Conservation (phyloP, 768 basidiomycete species). For the Crepidotus variabilis region DNA sequence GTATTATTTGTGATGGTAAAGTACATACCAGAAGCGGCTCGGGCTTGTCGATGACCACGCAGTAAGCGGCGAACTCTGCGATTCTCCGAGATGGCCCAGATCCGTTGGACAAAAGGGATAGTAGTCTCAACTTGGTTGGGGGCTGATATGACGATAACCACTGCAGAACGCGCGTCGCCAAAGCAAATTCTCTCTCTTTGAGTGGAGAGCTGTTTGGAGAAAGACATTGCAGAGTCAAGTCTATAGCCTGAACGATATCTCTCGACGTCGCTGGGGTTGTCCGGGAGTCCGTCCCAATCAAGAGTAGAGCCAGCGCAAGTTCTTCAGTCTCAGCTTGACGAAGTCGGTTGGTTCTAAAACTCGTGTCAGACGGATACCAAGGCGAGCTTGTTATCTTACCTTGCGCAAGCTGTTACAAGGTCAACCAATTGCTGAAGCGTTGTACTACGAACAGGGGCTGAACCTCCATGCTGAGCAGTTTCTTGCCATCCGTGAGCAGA, state of each 20-base stretch:
- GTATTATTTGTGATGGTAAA: not conserved
- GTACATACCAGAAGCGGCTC: conserved; percentile 21
- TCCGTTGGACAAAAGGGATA: conserved; percentile 50
- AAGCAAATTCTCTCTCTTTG: conserved; percentile 38
- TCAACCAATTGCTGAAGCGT: conserved; percentile 38
- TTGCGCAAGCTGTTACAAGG: conserved; percentile 38
- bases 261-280: conserved; percentile 39
- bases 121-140: conserved; percentile 44
- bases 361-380: not conserved
- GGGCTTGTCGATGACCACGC: conserved; percentile 33
- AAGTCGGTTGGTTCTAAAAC: conserved; percentile 30
- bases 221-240: conserved; percentile 41
- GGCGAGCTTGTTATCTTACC: conserved; percentile 31
- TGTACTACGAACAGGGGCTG: conserved; percentile 11
- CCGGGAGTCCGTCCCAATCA: conserved; percentile 54
- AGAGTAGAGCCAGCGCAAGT: conserved; percentile 44
- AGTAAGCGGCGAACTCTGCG: conserved; percentile 54
- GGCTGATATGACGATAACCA: conserved; percentile 38
- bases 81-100: conserved; percentile 49
- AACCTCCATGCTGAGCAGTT: not conserved
- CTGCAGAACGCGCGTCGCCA: conserved; percentile 42
- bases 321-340: conserved; percentile 39
- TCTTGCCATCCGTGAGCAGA: conserved; percentile 28
- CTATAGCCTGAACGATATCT: conserved; percentile 44
- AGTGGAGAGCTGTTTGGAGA: conserved; percentile 23